These are phyloP conservation scores for Peronosclerospora sorghi DNA, from an alignment of 352 stramenopile species.

Conservation along the genomic window DNA sequence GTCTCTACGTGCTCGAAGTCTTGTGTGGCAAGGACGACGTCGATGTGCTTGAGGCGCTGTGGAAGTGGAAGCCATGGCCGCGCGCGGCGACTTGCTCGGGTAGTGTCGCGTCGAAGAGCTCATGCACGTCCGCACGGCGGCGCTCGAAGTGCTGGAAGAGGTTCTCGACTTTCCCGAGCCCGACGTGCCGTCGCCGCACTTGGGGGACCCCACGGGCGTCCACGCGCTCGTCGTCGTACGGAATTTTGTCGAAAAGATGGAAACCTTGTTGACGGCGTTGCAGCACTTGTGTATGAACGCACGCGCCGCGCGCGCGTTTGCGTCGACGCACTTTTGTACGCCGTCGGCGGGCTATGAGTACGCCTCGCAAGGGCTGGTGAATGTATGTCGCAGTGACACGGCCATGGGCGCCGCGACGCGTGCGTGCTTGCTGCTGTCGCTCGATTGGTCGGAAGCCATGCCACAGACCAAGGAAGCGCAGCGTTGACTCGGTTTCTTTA, in stretches of 20 bases:
- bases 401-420: constrained; percentile 64
- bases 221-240: constrained; percentile 77
- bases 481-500: constrained; percentile 75
- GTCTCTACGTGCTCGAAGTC: constrained; percentile 59
- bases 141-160: constrained; percentile 67
- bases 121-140: constrained; percentile 40
- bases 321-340: constrained; percentile 66
- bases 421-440: constrained; percentile 48
- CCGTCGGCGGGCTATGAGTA: constrained; percentile 57
- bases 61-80: constrained; percentile 58
- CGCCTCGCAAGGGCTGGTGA: constrained; percentile 52
- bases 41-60: constrained; percentile 70
- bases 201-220: constrained; percentile 43
- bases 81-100: constrained; percentile 60
- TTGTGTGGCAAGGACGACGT: constrained; percentile 72
- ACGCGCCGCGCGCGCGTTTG: constrained; percentile 54
- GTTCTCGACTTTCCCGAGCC: constrained; percentile 76
- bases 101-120: constrained; percentile 66
- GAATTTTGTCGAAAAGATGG: constrained; percentile 86
- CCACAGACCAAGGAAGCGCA: constrained; percentile 48
- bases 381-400: constrained; percentile 60
- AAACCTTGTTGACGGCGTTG: constrained; percentile 52
- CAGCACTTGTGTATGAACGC: constrained; percentile 62
- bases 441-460: constrained; percentile 61
- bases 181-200: constrained; percentile 56